phyloP scores from a whole-genome alignment of 345 rosid genomes.

The Euphorbia tirucalli region DNA sequence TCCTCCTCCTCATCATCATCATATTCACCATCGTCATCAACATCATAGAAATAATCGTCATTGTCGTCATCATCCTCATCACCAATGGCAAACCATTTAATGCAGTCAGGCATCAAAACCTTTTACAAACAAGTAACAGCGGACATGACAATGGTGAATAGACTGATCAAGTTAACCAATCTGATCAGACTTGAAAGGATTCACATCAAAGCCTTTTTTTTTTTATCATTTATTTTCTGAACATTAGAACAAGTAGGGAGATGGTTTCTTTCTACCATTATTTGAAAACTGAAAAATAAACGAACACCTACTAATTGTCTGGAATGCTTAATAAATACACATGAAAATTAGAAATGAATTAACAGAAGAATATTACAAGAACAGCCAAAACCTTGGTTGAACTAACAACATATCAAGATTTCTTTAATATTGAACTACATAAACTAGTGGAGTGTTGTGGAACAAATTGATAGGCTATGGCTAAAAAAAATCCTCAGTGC shows the following conservation, averaged over 20 bases:
- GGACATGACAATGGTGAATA: slow-evolving; percentile 19
- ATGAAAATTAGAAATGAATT: background rate
- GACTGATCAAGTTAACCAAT: background rate
- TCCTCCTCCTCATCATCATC: too few relatives aligned
- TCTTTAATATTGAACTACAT: background rate
- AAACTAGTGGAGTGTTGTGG: background rate
- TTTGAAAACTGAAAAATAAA: background rate
- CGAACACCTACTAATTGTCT: background rate
- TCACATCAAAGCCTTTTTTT: background rate
- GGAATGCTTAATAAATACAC: background rate
- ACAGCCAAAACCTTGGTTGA: background rate
- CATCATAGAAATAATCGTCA: too few relatives aligned
- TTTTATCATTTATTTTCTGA: background rate
- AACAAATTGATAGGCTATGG: background rate
- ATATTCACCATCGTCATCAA: too few relatives aligned
- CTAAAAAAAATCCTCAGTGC: background rate
- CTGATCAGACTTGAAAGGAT: background rate
- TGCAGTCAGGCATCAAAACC: slow-evolving; percentile 30
- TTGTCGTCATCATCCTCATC: slow-evolving; percentile 8
- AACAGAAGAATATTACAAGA: too few relatives aligned
- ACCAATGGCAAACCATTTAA: slow-evolving; percentile 30
- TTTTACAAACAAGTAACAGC: slow-evolving; percentile 51
- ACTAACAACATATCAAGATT: background rate
- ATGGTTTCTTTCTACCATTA: background rate
- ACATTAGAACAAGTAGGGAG: background rate